A percentile compares a stretch with the other conserved stretches of the same genome.
Evolutionary conservation across 169 alveolate genomes (phyloP).

Genomic region (Fabrea salina): DNA sequence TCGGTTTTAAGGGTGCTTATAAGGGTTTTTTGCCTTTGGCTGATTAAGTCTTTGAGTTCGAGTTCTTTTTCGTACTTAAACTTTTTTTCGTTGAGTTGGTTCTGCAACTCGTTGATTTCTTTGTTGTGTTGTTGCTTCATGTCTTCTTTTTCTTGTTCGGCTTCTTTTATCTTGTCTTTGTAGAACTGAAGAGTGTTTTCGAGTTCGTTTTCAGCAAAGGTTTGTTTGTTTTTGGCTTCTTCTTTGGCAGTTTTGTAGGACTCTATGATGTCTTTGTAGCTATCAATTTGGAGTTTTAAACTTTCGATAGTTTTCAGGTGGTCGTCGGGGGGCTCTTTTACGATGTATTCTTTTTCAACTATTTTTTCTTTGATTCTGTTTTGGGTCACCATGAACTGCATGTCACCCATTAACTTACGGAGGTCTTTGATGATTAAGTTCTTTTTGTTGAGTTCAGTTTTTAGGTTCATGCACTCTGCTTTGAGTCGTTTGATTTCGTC

Average conservation of each 20-base stretch:
- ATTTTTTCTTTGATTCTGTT: not conserved
- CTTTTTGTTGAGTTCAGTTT: not conserved
- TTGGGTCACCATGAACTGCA: not conserved
- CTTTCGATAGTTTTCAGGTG: not conserved
- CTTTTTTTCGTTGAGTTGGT: too few species aligned
- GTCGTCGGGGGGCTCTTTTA: not conserved
- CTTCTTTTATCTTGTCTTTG: not conserved
- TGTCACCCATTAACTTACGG: not conserved
- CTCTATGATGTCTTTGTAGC: not conserved
- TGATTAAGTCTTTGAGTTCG: constrained; percentile 1
- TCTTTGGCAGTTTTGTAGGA: not conserved
- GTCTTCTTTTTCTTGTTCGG: not conserved
- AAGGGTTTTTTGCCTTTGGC: not conserved
- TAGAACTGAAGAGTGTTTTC: too few species aligned
- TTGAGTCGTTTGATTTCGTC: not conserved
- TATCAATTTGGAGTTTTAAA: not conserved
- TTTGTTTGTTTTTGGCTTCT: not conserved
- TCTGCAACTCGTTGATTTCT: too few species aligned
- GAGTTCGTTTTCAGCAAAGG: not conserved
- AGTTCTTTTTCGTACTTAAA: not conserved
- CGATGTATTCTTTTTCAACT: too few species aligned
- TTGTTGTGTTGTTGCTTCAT: not conserved
- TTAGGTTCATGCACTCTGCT: not conserved
- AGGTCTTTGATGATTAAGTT: not conserved
- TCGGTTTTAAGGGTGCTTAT: constrained; percentile 2